A percentile compares a stretch with the other conserved stretches of the same genome.
Evolutionary conservation across 345 rosid genomes (phyloP).

Genomic region (Moringa oleifera): DNA sequence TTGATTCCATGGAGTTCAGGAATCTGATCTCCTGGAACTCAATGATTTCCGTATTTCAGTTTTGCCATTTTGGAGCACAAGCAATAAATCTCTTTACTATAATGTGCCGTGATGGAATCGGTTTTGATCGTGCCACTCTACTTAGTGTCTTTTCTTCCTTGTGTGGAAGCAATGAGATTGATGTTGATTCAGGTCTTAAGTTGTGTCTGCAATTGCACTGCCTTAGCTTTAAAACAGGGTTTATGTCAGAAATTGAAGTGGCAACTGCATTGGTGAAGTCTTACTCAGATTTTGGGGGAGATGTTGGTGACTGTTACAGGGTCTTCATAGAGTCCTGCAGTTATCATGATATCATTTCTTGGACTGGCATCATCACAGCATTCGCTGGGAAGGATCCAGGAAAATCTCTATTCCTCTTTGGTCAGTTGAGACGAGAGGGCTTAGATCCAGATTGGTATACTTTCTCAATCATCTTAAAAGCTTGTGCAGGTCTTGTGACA

Average conservation of each 20-base stretch:
- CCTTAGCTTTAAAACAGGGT: constrained; percentile 49
- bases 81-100: constrained; percentile 40
- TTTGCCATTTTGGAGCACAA: constrained; percentile 33
- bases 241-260: constrained; percentile 52
- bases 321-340: constrained; percentile 49
- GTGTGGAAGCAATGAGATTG: constrained; percentile 31
- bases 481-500: constrained; percentile 72
- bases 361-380: constrained; percentile 82
- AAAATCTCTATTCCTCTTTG: constrained; percentile 55
- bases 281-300: constrained; percentile 59
- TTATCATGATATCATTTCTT: constrained; percentile 49
- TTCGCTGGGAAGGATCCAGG: constrained; percentile 63
- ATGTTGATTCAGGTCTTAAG: constrained; percentile 28
- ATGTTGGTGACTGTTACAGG: constrained; percentile 46
- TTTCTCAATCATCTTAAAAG: constrained; percentile 69
- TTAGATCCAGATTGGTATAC: constrained; percentile 70
- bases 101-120: constrained; percentile 49
- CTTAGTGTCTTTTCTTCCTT: constrained; percentile 61
- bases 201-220: constrained; percentile 60
- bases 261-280: constrained; percentile 71
- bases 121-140: constrained; percentile 69
- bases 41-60: constrained; percentile 64
- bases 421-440: constrained; percentile 41
- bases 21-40: constrained; percentile 78
- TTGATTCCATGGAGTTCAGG: constrained; percentile 36